Conservation (phyloP, 176 grass and related monocot species). For the Zea mays region Zm-B73-REFERENCE-NAM-5.0 NC_050104.1:3822001-3822500, state of each 20-base stretch:
- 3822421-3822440: too few relatives aligned
- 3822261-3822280: slow-evolving; percentile 64
- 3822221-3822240: neutral
- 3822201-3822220: slow-evolving; percentile 51
- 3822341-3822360: slow-evolving; percentile 65
- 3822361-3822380: slow-evolving; percentile 44
- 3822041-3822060: slow-evolving; percentile 53
- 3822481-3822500: too few relatives aligned
- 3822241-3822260: slow-evolving; percentile 43
- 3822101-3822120: slow-evolving; percentile 65
- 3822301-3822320: slow-evolving; percentile 48
- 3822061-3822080: slow-evolving; percentile 28
- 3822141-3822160: slow-evolving; percentile 51
- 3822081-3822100: slow-evolving; percentile 59
- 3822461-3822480: too few relatives aligned
- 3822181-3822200: slow-evolving; percentile 43
- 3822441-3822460: too few relatives aligned
- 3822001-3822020: slow-evolving; percentile 41
- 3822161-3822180: slow-evolving; percentile 64
- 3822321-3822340: slow-evolving; percentile 45
- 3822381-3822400: neutral
- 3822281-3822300: slow-evolving; percentile 39
- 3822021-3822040: slow-evolving; percentile 63
- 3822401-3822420: too few relatives aligned
- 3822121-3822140: slow-evolving; percentile 69